Percentiles rank a stretch among this genome's conserved stretches.
phyloP scores from a whole-genome alignment of 306 rosid genomes.

The Elaeagnus macrophylla region DNA sequence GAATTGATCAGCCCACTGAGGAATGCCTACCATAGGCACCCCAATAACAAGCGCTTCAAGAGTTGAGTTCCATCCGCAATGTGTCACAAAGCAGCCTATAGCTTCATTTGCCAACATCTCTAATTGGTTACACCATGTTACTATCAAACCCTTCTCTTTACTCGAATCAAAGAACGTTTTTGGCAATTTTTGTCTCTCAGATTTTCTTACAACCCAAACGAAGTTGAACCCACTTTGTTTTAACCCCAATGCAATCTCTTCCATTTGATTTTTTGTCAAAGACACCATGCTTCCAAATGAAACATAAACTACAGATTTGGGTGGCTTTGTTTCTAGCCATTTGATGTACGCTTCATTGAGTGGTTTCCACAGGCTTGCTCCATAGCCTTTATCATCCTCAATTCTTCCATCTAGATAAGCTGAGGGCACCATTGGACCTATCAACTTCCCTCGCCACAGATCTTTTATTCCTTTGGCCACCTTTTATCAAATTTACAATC shows the following conservation, averaged over 20 bases:
- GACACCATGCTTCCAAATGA: conserved; percentile 37
- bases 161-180: conserved; percentile 1
- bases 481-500: conserved; percentile 3
- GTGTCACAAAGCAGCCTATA: conserved; percentile 35
- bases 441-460: conserved; percentile 23
- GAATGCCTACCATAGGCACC: conserved; percentile 40
- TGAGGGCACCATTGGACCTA: conserved; percentile 47
- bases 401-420: conserved; percentile 36
- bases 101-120: conserved; percentile 29
- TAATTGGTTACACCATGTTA: conserved; percentile 39
- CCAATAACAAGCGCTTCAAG: conserved; percentile 37
- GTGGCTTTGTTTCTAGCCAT: conserved; percentile 26
- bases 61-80: conserved; percentile 47
- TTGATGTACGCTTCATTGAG: conserved; percentile 14
- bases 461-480: conserved; percentile 24
- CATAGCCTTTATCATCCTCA: conserved; percentile 25
- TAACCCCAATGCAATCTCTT: conserved; percentile 33
- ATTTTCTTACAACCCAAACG: conserved; percentile 30
- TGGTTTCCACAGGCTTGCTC: conserved; percentile 28
- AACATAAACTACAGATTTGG: conserved; percentile 22
- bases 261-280: conserved; percentile 19
- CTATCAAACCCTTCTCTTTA: conserved; percentile 23
- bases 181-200: conserved; percentile 14
- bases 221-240: conserved; percentile 24
- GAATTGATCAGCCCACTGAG: conserved; percentile 44